Percentiles rank a stretch among this genome's conserved stretches.
These are phyloP conservation scores for Emiliania huxleyi DNA, from an alignment of 78 protist species.

Conservation along the genomic window DNA sequence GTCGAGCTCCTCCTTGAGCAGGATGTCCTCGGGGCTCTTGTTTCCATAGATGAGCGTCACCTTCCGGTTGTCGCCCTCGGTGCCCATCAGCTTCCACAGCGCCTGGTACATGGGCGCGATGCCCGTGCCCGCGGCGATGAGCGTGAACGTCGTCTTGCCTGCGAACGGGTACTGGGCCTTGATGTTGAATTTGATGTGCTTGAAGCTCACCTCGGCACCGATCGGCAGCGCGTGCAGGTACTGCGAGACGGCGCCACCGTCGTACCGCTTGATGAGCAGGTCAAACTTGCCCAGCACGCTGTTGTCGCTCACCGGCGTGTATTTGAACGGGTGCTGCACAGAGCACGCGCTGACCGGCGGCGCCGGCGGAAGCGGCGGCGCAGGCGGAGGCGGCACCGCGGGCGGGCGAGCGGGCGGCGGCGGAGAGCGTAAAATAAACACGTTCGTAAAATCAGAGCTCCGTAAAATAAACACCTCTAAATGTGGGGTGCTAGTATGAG, in stretches of 20 bases:
- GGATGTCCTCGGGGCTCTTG: neutral
- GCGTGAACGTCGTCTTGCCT: neutral
- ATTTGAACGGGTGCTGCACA: too few species aligned
- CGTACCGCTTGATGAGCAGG: constrained; percentile 18
- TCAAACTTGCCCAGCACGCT: constrained; percentile 10
- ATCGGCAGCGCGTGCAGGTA: neutral
- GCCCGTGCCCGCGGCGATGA: constrained; percentile 24
- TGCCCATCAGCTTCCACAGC: neutral
- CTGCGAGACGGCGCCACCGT: constrained; percentile 9
- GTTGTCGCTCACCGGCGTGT: constrained; percentile 22
- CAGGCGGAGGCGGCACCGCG: too few species aligned
- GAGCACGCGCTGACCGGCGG: too few species aligned
- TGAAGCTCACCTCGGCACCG: neutral
- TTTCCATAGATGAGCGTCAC: constrained; percentile 9
- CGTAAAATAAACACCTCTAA: too few species aligned
- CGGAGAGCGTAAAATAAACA: too few species aligned
- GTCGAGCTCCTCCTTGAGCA: constrained; percentile 1
- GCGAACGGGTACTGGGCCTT: constrained; percentile 10
- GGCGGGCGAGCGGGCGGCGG: too few species aligned
- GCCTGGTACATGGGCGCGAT: constrained; percentile 22
- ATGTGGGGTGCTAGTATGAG: too few species aligned
- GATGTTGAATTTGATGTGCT: constrained; percentile 27
- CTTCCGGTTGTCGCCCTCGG: neutral
- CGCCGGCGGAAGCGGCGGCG: too few species aligned
- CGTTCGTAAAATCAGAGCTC: too few species aligned